Base-by-base conservation (phyloP, 179 eudicot species). In the Silene vulgaris region DNA sequence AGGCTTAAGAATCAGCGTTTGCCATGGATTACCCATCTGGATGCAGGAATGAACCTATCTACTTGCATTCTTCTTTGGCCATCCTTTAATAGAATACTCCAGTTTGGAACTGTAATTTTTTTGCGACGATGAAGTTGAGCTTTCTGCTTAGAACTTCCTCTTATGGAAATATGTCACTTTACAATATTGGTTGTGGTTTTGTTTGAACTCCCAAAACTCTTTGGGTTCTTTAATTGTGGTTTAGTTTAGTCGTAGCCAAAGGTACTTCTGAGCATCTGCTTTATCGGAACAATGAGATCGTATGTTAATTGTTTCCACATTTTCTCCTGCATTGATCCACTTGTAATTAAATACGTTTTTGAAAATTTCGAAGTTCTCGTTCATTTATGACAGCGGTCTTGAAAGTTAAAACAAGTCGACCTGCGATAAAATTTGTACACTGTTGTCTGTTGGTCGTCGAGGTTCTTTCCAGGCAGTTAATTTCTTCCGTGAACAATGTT, bases 11-110 rank as follows among this genome's bases (percentile, higher is more conserved):
- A 69, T 54, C 66, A 60, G 63, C 57, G 75, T 69, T 78, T 71
- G 84, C 75, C 76, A 29, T 54, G 79, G 82, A 73, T 73, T 75
- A 73, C 70, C 74, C 69, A 82, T 82, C 83, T 85, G 88, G 87
- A 89, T 84, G 86, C 88, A 81, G 87, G 83, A 83, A 75, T 78
- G 80, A 79, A 80, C 78, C 77, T 83, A 87, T 89, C 88, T 88
- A 86, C 89, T 79, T 62, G 65, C 54, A 52, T 56, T 74, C 54
- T 16, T 26, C 74, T 72, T 74, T 63, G 32, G 62, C 65, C 40
- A 67, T 65, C 57, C 50, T 83, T 77, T 60, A 71, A 26, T 75
- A 77, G 83, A 73, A 66, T 17, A 40, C 64, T 75, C 62, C 57
- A 68, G 59, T 75, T 80, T 72, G 48, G 69, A 74, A 20, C 74